Evolutionary conservation across 2,329 filamentous ascomycete species (phyloP), one percentile per base, ranked within the genome.

Genomic region (Curvularia sp.): DNA sequence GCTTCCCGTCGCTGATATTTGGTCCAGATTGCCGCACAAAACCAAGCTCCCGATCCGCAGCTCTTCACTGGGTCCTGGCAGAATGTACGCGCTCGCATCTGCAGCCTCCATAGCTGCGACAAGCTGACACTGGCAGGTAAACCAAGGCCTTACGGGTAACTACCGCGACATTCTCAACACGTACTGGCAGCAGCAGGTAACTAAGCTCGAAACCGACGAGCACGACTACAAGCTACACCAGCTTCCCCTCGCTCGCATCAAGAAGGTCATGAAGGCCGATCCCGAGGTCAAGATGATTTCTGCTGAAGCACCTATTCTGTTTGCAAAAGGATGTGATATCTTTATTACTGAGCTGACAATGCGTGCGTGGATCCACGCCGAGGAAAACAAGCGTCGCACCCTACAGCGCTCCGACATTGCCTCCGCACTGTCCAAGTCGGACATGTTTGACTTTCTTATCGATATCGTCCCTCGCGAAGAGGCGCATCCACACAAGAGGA

Each of bases 271-370:
- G 95, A 99, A 99, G 81, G 95, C 95, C 0, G 95, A 99, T 69
- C 95, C 95, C 0, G 95, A 99, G 72, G 95, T 99, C 48, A 99
- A 99, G 83, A 99, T 99, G 95, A 99, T 99, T 63, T 98, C 93
- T 4, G 95, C 95, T 8, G 95, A 99, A 80, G 95, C 95, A 1
- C 95, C 95, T 1, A 99, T 99, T 68, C 84, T 99, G 13, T 99
- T 99, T 73, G 95, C 95, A 51, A 99, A 99, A 79, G 95, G 94
- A 38, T 98, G 95, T 79, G 95, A 99, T 75, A 97, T 98, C 74
- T 99, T 99, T 81, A 99, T 99, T 74, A 97, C 93, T 0, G 95
- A 99, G 79, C 84, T 99, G 61, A 99, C 95, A 7, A 99, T 99
- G 95, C 92, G 95, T 64, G 95, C 95, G 47, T 99, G 95, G 95